Evolutionary conservation across 2,329 filamentous ascomycete species (phyloP).

Genomic region (Penicillium sumatraense): DNA sequence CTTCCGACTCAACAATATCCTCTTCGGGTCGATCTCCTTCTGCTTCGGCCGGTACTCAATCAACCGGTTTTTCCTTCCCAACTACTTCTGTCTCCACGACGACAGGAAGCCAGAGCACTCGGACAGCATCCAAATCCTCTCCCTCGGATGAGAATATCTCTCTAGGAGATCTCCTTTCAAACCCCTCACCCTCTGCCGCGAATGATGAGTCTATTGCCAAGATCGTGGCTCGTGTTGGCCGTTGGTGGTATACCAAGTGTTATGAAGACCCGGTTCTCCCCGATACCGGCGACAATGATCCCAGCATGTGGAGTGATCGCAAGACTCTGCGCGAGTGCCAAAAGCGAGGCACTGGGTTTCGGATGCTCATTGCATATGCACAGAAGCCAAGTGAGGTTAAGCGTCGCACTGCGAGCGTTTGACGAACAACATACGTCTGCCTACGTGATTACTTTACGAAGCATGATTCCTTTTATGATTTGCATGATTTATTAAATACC

Average conservation of each 20-base stretch:
- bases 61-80: conserved; percentile 27
- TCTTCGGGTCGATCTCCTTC: conserved; percentile 42
- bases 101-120: conserved; percentile 18
- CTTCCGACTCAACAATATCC: conserved; percentile 45
- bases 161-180: conserved; percentile 73
- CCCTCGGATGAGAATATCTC: conserved; percentile 48
- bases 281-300: conserved; percentile 51
- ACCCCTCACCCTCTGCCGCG: conserved; percentile 68
- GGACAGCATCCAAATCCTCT: conserved; percentile 29
- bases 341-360: conserved; percentile 82
- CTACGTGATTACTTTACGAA: conserved; percentile 11
- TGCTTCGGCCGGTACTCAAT: conserved; percentile 29
- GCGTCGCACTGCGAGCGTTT: conserved; percentile 51
- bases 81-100: conserved; percentile 28
- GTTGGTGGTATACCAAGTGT: conserved; percentile 96
- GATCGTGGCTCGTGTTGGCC: conserved; percentile 87
- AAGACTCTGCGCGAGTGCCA: conserved; percentile 82
- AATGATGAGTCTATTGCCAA: conserved; percentile 87
- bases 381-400: conserved; percentile 68
- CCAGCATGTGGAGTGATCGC: conserved; percentile 79
- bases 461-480: conserved; percentile 16
- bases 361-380: conserved; percentile 88
- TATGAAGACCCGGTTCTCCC: conserved; percentile 73
- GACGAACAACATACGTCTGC: conserved; percentile 18
- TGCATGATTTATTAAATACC: conserved; percentile 17